Evolutionary conservation across 2,329 filamentous ascomycete genomes (phyloP).

Genomic region (Rutstroemia sp.): DNA sequence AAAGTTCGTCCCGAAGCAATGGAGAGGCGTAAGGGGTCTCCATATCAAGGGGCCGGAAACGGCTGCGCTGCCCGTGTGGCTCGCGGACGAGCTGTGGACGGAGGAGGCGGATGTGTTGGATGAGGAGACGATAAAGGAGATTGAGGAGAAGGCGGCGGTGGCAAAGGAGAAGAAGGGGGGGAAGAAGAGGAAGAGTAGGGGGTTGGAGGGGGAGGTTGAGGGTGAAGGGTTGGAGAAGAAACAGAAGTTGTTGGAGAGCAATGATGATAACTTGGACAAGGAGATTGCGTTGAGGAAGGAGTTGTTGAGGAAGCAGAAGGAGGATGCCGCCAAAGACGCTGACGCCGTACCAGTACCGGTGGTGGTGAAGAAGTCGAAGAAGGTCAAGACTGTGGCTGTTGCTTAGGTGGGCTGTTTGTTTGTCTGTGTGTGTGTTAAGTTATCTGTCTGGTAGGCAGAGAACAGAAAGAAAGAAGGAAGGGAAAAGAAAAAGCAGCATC

Average conservation of each 20-base stretch:
- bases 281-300: constrained; percentile 31
- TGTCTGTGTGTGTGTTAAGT: background rate
- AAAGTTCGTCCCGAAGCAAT: constrained; percentile 77
- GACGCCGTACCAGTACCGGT: constrained; percentile 21
- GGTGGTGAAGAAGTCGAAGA: constrained; percentile 17
- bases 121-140: constrained; percentile 35
- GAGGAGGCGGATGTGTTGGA: constrained; percentile 67
- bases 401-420: background rate
- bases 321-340: constrained; percentile 23
- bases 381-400: constrained; percentile 19
- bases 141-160: background rate
- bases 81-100: constrained; percentile 85
- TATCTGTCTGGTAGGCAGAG: background rate
- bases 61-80: constrained; percentile 85
- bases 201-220: constrained; percentile 1
- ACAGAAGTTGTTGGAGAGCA: constrained; percentile 25
- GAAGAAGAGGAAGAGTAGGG: constrained; percentile 11
- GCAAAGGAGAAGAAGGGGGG: constrained; percentile 8
- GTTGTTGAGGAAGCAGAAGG: constrained; percentile 32
- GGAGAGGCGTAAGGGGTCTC: constrained; percentile 76
- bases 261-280: constrained; percentile 29
- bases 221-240: constrained; percentile 30
- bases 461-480: too few relatives aligned
- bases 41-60: constrained; percentile 90
- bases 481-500: background rate